Conservation (phyloP, 768 basidiomycete species). For the Mrakia blollopis region DNA sequence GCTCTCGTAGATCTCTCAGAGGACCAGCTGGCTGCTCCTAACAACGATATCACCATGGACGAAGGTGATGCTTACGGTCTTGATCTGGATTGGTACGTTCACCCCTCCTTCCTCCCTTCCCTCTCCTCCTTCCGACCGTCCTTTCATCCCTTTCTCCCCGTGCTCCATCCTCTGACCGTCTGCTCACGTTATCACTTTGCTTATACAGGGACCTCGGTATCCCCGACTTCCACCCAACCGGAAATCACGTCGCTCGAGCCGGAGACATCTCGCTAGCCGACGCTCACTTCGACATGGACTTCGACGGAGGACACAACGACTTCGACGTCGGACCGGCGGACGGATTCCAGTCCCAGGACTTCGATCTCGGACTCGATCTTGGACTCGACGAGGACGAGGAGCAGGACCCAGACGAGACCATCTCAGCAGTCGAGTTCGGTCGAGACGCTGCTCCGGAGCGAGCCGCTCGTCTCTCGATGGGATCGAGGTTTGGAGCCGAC, state of each 20-base stretch:
- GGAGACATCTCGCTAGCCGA: constrained; percentile 2
- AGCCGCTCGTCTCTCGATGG: constrained; percentile 19
- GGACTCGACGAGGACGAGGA: constrained; percentile 36
- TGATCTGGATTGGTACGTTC: constrained; percentile 40
- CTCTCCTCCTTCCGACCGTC: constrained; percentile 12
- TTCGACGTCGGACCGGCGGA: constrained; percentile 36
- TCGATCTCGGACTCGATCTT: constrained; percentile 38
- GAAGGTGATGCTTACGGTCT: constrained; percentile 55
- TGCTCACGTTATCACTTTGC: background rate
- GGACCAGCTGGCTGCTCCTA: constrained; percentile 79
- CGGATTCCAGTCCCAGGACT: constrained; percentile 40
- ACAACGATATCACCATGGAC: constrained; percentile 82
- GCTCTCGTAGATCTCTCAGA: constrained; percentile 94
- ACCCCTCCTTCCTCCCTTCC: constrained; percentile 39
- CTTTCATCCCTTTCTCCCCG: background rate
- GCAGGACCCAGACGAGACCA: constrained; percentile 31
- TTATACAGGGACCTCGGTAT: constrained; percentile 55
- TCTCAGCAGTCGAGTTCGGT: constrained; percentile 35
- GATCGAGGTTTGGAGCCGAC: constrained; percentile 20
- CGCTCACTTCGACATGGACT: constrained; percentile 49
- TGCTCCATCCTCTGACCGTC: constrained; percentile 19
- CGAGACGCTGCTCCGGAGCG: constrained; percentile 33
- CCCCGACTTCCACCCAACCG: constrained; percentile 7
- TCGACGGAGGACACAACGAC: constrained; percentile 48
- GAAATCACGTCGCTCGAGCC: background rate